phyloP scores from a whole-genome alignment of 2,329 filamentous ascomycete genomes.

The Aspergillus sp. region DNA sequence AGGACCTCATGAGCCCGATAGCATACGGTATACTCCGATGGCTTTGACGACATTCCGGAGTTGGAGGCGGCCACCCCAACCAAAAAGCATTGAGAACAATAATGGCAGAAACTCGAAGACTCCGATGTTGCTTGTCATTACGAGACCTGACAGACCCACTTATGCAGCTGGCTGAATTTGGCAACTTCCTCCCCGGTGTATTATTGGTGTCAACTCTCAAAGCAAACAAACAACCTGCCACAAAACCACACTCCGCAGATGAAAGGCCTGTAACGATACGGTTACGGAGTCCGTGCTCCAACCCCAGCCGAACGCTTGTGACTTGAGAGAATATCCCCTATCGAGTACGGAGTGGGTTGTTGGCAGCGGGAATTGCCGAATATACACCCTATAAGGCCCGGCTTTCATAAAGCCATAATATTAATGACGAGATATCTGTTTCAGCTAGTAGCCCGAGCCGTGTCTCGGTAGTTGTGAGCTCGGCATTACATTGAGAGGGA shows the following conservation, averaged over 20 bases:
- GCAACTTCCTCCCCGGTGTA: not conserved
- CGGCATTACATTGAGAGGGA: not conserved
- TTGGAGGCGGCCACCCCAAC: not conserved
- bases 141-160: not conserved
- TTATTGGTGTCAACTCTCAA: not conserved
- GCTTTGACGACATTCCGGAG: not conserved
- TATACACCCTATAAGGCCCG: not conserved
- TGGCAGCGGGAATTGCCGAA: slow-evolving; percentile 7
- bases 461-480: not conserved
- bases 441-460: not conserved
- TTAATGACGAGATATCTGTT: not conserved
- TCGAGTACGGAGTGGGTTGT: not conserved
- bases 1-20: not conserved
- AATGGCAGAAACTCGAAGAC: no score
- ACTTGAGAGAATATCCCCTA: not conserved
- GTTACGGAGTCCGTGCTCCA: not conserved
- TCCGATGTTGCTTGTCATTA: no score
- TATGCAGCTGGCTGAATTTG: slow-evolving; percentile 7
- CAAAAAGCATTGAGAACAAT: no score
- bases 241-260: not conserved
- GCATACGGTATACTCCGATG: not conserved
- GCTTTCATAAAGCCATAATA: not conserved
- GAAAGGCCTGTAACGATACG: not conserved
- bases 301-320: not conserved
- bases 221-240: slow-evolving; percentile 5